A percentile compares a stretch with the other conserved stretches of the same genome.
phyloP scores from a whole-genome alignment of 805 yeast species.

The Lachancea dasiensis region DNA sequence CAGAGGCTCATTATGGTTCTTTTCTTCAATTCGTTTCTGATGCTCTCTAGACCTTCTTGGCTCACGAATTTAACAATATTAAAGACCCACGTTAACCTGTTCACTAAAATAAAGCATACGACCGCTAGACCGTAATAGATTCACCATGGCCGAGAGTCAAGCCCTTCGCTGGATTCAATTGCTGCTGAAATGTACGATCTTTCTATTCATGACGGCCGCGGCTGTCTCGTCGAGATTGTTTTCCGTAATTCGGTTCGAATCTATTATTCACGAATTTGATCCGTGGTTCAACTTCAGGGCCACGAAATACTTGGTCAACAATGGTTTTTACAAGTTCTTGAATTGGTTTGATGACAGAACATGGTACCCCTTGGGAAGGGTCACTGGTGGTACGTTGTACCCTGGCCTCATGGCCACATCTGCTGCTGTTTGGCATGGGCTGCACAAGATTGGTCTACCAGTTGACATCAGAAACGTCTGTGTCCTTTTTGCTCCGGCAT shows the following conservation, averaged over 20 bases:
- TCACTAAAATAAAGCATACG: not conserved
- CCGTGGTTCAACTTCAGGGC: conserved; percentile 98
- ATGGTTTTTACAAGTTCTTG: conserved; percentile 83
- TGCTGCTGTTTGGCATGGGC: conserved; percentile 76
- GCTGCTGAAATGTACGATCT: conserved; percentile 54
- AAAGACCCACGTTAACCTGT: no score
- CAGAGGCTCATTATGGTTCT: no score
- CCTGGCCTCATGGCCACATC: conserved; percentile 98
- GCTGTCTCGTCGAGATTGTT: conserved; percentile 88
- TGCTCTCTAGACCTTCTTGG: no score
- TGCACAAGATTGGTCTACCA: conserved; percentile 66
- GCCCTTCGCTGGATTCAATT: conserved; percentile 20
- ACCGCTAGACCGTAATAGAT: not conserved
- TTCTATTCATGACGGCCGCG: conserved; percentile 79
- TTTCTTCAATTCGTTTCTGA: no score
- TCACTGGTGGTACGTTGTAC: conserved; percentile 96
- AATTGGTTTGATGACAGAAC: conserved; percentile 99
- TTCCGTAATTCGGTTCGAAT: conserved; percentile 93
- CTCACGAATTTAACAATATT: no score
- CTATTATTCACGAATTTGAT: conserved; percentile 95
- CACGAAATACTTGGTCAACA: conserved; percentile 79
- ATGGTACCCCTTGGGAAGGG: conserved; percentile 99
- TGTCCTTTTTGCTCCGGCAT: conserved; percentile 94
- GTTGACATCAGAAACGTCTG: conserved; percentile 93
- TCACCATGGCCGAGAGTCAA: conserved; percentile 6